Evolutionary conservation across 2,329 filamentous ascomycete species (phyloP).

Genomic region (Neonectria faginata): DNA sequence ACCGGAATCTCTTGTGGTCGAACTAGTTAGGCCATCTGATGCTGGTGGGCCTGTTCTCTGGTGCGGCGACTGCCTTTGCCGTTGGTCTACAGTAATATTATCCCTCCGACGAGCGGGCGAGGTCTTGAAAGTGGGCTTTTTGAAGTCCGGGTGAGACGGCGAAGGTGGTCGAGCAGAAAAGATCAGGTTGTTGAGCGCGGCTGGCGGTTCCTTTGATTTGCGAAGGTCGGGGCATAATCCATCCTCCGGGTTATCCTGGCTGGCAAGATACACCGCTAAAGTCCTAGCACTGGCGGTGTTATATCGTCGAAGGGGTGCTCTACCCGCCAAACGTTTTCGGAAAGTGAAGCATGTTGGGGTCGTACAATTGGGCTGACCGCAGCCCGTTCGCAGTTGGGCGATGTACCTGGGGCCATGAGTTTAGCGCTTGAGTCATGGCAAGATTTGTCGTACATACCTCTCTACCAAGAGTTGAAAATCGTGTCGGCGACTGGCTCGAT

Average conservation of each 20-base stretch:
- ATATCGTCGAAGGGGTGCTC: constrained; percentile 79
- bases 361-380: constrained; percentile 74
- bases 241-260: constrained; percentile 79
- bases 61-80: constrained; percentile 14
- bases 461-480: constrained; percentile 76
- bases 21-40: not conserved
- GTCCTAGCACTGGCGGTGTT: constrained; percentile 85
- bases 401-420: constrained; percentile 71
- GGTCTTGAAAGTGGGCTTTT: constrained; percentile 23
- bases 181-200: constrained; percentile 60
- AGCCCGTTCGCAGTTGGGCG: constrained; percentile 84
- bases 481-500: constrained; percentile 70
- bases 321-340: constrained; percentile 73
- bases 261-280: constrained; percentile 82
- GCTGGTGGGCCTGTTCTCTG: constrained; percentile 5
- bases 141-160: constrained; percentile 36
- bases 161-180: constrained; percentile 52
- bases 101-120: constrained; percentile 23
- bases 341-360: constrained; percentile 86
- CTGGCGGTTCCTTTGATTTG: constrained; percentile 56
- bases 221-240: constrained; percentile 71
- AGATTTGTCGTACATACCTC: constrained; percentile 59
- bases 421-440: constrained; percentile 19
- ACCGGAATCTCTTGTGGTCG: constrained; percentile 1
- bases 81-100: constrained; percentile 10